phyloP scores from a whole-genome alignment of 305 asterid species.

The Fraxinus baroniana region DNA sequence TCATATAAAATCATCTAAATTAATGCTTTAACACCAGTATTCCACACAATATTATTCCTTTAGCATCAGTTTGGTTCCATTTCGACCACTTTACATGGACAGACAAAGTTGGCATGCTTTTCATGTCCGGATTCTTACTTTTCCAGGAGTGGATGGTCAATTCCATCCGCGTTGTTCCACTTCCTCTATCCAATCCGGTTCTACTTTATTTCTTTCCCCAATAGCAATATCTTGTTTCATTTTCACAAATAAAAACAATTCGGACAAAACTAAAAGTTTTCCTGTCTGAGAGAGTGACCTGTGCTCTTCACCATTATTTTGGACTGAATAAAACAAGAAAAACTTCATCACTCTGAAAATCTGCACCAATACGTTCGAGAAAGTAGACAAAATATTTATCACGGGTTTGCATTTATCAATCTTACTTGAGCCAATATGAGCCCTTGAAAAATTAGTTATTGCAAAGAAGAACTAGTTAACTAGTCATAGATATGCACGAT shows the following conservation, averaged over 20 bases:
- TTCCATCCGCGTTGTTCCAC: constrained; percentile 32
- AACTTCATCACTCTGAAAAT: constrained; percentile 2
- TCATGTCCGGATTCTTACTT: not conserved
- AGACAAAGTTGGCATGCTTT: constrained; percentile 21
- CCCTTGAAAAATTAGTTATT: not conserved
- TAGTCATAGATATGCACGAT: not conserved
- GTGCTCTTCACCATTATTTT: not conserved
- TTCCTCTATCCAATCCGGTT: constrained; percentile 25
- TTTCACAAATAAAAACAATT: not conserved
- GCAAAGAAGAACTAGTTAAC: not conserved
- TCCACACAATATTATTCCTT: not conserved
- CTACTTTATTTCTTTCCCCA: not conserved
- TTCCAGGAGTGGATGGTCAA: constrained; percentile 25
- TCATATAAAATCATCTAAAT: not conserved
- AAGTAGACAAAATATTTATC: constrained; percentile 9
- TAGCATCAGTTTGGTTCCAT: not conserved
- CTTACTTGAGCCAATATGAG: not conserved
- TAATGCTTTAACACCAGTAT: not conserved
- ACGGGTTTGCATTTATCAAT: not conserved
- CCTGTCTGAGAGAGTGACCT: constrained; percentile 15
- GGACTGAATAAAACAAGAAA: constrained; percentile 20
- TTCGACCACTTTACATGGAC: not conserved
- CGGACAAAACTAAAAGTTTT: not conserved
- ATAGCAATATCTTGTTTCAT: not conserved
- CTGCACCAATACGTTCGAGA: not conserved